Evolutionary conservation across 345 rosid species (phyloP).

Genomic region (Hypericum perforatum): DNA sequence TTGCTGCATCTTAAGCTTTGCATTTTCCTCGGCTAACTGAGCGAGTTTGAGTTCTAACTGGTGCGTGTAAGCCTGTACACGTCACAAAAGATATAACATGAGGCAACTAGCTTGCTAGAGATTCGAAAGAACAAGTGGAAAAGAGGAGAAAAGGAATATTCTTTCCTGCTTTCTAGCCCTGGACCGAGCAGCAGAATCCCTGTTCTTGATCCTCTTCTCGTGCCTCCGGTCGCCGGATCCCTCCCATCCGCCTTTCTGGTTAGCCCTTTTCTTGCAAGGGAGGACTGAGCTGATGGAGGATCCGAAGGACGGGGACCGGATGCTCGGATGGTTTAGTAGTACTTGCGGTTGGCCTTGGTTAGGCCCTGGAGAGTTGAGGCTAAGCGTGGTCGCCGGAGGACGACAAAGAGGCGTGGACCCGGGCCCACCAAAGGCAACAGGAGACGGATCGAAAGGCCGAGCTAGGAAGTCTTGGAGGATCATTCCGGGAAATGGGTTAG

Average conservation of each 20-base stretch:
- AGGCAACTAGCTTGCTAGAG: no score
- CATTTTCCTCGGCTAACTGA: slow-evolving; percentile 38
- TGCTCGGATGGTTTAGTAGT: not conserved
- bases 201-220: slow-evolving; percentile 49
- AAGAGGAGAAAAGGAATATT: no score
- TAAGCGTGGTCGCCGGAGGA: slow-evolving; percentile 14
- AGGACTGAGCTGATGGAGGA: slow-evolving; percentile 2
- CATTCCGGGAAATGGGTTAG: slow-evolving; percentile 10
- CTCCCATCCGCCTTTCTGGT: slow-evolving; percentile 9
- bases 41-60: slow-evolving; percentile 36
- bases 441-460: slow-evolving; percentile 1
- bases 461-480: slow-evolving; percentile 29
- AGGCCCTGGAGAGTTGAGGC: slow-evolving; percentile 21
- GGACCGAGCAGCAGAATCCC: slow-evolving; percentile 60
- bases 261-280: slow-evolving; percentile 14
- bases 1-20: slow-evolving; percentile 31
- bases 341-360: not conserved
- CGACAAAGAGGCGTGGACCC: not conserved
- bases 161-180: slow-evolving; percentile 51
- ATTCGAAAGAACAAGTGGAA: no score
- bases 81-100: not conserved
- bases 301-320: not conserved
- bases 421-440: not conserved
- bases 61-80: slow-evolving; percentile 38
- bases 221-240: slow-evolving; percentile 21